Percentiles rank a stretch among this genome's conserved stretches.
phyloP scores from a whole-genome alignment of 805 yeast species.

The Torulaspora franciscae region DNA sequence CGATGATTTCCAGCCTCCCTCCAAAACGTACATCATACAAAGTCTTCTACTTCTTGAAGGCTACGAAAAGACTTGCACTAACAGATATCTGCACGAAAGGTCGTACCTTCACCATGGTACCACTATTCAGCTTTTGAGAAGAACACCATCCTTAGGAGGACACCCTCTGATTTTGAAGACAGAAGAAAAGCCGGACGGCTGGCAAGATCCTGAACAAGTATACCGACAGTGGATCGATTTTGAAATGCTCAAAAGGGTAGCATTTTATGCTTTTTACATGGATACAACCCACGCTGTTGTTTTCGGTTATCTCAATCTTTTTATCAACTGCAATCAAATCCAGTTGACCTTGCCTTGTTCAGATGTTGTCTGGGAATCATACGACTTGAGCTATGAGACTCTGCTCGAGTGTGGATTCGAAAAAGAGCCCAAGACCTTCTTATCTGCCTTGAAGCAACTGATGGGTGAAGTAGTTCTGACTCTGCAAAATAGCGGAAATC shows the following conservation, averaged over 20 bases:
- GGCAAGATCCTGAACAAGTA: conserved; percentile 32
- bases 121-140: conserved; percentile 66
- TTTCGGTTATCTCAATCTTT: conserved; percentile 63
- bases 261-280: conserved; percentile 74
- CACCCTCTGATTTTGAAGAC: conserved; percentile 44
- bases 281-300: conserved; percentile 76
- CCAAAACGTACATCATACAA: conserved; percentile 71
- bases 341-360: conserved; percentile 60
- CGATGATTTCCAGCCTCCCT: conserved; percentile 71
- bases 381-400: conserved; percentile 25
- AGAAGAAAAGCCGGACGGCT: conserved; percentile 23
- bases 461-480: conserved; percentile 45
- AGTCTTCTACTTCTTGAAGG: conserved; percentile 68
- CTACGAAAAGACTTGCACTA: conserved; percentile 69
- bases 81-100: conserved; percentile 69
- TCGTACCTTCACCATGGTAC: conserved; percentile 86
- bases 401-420: conserved; percentile 27
- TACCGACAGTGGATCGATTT: conserved; percentile 63
- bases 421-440: conserved; percentile 41
- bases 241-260: conserved; percentile 71
- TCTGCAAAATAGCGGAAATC: conserved; percentile 7
- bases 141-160: conserved; percentile 74
- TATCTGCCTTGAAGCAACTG: conserved; percentile 52
- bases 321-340: conserved; percentile 53
- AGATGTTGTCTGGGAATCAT: conserved; percentile 53